Conservation (phyloP, 1,139 yeast species). For the Suhomyces bolitotheri region DNA sequence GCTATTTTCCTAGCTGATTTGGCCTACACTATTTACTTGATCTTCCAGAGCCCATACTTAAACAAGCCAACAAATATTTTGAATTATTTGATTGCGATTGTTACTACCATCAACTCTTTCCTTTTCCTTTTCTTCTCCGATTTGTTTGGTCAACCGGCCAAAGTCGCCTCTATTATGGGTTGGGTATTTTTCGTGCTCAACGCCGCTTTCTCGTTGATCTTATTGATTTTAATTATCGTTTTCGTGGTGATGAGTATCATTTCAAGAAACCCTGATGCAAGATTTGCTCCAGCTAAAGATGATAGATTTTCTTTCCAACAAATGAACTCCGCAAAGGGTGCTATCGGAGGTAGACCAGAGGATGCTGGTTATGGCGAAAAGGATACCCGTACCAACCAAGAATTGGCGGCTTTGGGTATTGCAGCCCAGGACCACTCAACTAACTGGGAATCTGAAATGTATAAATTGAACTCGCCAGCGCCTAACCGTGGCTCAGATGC, state of each 20-base stretch:
- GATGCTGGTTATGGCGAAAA: slow-evolving; percentile 10
- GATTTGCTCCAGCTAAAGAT: slow-evolving; percentile 80
- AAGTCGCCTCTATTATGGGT: slow-evolving; percentile 74
- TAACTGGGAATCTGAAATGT: slow-evolving; percentile 71
- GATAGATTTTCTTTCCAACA: slow-evolving; percentile 82
- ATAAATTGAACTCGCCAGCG: slow-evolving; percentile 44
- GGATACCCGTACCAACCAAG: slow-evolving; percentile 44
- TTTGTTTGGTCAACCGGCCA: slow-evolving; percentile 66
- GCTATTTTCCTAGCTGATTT: slow-evolving; percentile 66
- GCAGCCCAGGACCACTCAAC: slow-evolving; percentile 72
- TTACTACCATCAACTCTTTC: slow-evolving; percentile 68
- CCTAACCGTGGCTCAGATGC: slow-evolving; percentile 8
- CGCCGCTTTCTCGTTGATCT: slow-evolving; percentile 71
- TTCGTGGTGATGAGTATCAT: slow-evolving; percentile 56
- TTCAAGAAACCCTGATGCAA: slow-evolving; percentile 78
- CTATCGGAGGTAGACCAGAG: slow-evolving; percentile 6
- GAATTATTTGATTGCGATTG: slow-evolving; percentile 63
- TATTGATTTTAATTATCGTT: slow-evolving; percentile 60
- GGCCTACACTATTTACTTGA: slow-evolving; percentile 57
- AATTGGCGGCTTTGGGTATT: slow-evolving; percentile 62
- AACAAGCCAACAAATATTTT: slow-evolving; percentile 71
- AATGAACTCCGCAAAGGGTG: slow-evolving; percentile 40
- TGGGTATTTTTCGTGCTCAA: slow-evolving; percentile 76
- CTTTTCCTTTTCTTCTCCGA: slow-evolving; percentile 73
- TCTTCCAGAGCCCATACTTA: slow-evolving; percentile 63